phyloP scores from a whole-genome alignment of 2,329 filamentous ascomycete species.

The Chaetomium sp. region DNA sequence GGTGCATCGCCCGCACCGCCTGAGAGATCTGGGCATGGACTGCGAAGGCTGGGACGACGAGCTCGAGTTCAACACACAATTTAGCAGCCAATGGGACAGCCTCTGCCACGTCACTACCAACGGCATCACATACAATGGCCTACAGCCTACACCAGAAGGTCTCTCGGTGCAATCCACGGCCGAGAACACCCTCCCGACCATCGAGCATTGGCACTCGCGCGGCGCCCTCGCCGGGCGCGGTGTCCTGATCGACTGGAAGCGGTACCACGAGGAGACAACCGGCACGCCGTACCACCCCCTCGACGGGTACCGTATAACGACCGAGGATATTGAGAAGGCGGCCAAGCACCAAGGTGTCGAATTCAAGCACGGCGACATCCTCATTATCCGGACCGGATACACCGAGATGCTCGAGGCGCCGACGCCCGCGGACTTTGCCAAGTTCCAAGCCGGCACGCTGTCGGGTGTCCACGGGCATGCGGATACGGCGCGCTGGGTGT shows the following conservation, averaged over 20 bases:
- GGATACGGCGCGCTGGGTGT: conserved; percentile 64
- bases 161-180: conserved; percentile 39
- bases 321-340: conserved; percentile 58
- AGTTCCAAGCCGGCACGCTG: conserved; percentile 38
- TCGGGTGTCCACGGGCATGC: conserved; percentile 50
- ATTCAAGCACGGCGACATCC: conserved; percentile 65
- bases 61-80: conserved; percentile 58
- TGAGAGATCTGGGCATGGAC: conserved; percentile 39
- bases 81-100: conserved; percentile 59
- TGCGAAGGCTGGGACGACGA: conserved; percentile 51
- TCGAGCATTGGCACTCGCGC: conserved; percentile 54
- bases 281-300: conserved; percentile 54
- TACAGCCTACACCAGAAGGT: conserved; percentile 42
- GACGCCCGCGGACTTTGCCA: conserved; percentile 41
- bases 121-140: conserved; percentile 54
- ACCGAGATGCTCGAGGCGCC: conserved; percentile 59
- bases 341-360: conserved; percentile 63
- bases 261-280: conserved; percentile 43
- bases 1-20: conserved; percentile 43
- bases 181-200: conserved; percentile 43
- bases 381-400: conserved; percentile 66
- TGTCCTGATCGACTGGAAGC: conserved; percentile 58
- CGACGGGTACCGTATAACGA: conserved; percentile 55
- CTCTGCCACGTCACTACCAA: conserved; percentile 50
- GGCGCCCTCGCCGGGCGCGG: conserved; percentile 58